Evolutionary conservation across 179 eudicot species (phyloP), one percentile per base, ranked within the genome.

Genomic region (Corrigiola litoralis): DNA sequence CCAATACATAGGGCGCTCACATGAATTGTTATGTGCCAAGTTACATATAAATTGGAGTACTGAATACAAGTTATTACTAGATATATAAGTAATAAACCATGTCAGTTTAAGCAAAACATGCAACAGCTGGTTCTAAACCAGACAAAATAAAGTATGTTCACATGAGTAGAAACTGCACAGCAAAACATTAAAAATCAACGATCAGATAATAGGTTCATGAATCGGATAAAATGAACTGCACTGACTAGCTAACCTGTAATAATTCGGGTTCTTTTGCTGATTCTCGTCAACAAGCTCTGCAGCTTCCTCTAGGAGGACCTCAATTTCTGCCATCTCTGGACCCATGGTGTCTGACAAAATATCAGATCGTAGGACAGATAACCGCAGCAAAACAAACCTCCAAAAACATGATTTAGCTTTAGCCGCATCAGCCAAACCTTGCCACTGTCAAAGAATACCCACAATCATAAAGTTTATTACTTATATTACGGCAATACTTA

Each of bases 271-370:
- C 78, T 88, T 91, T 46, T 63, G 82, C 77, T 79, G 86, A 71
- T 88, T 80, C 51, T 79, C 92, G 68, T 84, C 96, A 61, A 95
- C 96, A 55, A 95, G 90, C 79, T 95, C 99, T 57, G 99, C 99
- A 65, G 99, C 99, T 77, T 95, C 99, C 81, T 95, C 96, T 67
- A 95, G 56, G 49, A 86, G 77, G 58, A 82, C 89, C 67, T 91
- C 97, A 66, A 95, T 81, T 76, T 95, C 92, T 44, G 97, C 99
- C 69, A 79, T 81, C 64, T 88, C 97, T 5, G 76, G 61, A 11
- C 89, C 89, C 31, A 66, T 44, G 48, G 61, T 82, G 74, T 88
- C 88, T 29, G 74, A 81, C 40, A 84, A 68, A 56, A 88, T 82
- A 65, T 91, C 88, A 56, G 99, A 97, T 69, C 86, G 77, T 46